Base-by-base conservation (phyloP, 192 early-diverging fungal species). In the Gigaspora rosea region DNA sequence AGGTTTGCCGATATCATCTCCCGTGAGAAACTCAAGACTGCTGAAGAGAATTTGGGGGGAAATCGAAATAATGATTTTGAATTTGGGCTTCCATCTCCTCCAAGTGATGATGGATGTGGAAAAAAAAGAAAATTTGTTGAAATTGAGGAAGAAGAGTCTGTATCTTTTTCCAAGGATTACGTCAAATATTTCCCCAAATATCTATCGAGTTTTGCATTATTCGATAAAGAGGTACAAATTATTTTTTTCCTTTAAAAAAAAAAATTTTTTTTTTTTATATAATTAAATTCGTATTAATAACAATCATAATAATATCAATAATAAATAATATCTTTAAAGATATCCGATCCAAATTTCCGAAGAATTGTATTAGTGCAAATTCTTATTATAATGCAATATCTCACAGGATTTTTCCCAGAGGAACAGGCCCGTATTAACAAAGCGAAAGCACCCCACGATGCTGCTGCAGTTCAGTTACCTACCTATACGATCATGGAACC, bases 341-440 rank as follows among this genome's bases (percentile, higher is more conserved):
- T 97, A 20, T 81, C 84, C 13, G 97, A 98, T 74, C 84, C 90
- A 9, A 82, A 89, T 66, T 95, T 97, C 80, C 90, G 95, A 63
- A 91, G 94, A 54, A 94, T 94, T 75, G 88, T 98, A 8, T 83
- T 98, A 36, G 83, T 95, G 22, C 96, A 98, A 80, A 85, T 93
- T 36, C 80, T 95, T n/a, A 94, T 98, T n/a, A 84, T 95, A 10
- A 82, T 95, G 20, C 91, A 94, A 70, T 95, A 93, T 81, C 85
- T 93, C 1, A 50, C 50, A 4, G 70, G 70, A 20, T 71, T 50
- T 13, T 71, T 35, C 27, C 35, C 70, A 35, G 48, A 50, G 13
- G 70, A 71, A 8, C 70, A 46, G 3, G 35, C 48, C 15, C 52
- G 48, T 56, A 50, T 71, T 35, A 49, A 51, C 22, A 46, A 56